phyloP scores from a whole-genome alignment of 129 eudicot species.

The Logfia minima region DNA sequence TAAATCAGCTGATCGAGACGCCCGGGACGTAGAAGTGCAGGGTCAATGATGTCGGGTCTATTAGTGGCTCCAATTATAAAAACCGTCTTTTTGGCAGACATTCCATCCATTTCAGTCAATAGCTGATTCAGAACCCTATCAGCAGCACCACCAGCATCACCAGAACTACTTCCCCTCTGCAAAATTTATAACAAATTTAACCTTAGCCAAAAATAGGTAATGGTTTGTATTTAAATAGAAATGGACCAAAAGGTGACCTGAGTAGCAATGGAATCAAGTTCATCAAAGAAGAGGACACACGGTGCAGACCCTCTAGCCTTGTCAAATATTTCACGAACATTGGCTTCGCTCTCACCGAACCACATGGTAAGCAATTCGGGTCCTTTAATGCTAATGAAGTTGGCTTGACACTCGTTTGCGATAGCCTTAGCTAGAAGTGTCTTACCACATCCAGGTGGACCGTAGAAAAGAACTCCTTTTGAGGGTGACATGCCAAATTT shows the following conservation, averaged over 20 bases:
- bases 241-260: conserved; percentile 42
- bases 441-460: conserved; percentile 85
- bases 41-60: conserved; percentile 75
- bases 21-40: conserved; percentile 76
- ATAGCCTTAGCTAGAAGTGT: conserved; percentile 76
- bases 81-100: conserved; percentile 74
- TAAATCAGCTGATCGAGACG: conserved; percentile 80
- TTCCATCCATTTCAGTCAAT: conserved; percentile 83
- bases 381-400: conserved; percentile 74
- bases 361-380: conserved; percentile 84
- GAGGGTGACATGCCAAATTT: conserved; percentile 89
- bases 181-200: conserved; percentile 9
- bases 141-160: conserved; percentile 92
- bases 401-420: conserved; percentile 86
- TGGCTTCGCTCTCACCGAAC: conserved; percentile 91
- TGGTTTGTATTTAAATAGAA: background rate
- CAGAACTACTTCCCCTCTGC: conserved; percentile 71
- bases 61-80: conserved; percentile 78
- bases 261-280: conserved; percentile 84
- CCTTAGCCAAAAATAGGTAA: background rate
- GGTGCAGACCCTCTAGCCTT: conserved; percentile 85
- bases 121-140: conserved; percentile 79
- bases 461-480: conserved; percentile 78
- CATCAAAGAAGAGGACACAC: conserved; percentile 84
- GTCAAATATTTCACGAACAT: conserved; percentile 79